A percentile compares a stretch with the other conserved stretches of the same genome.
phyloP scores from a whole-genome alignment of 176 grass and related monocot genomes.

The Aegilops longissima region DNA sequence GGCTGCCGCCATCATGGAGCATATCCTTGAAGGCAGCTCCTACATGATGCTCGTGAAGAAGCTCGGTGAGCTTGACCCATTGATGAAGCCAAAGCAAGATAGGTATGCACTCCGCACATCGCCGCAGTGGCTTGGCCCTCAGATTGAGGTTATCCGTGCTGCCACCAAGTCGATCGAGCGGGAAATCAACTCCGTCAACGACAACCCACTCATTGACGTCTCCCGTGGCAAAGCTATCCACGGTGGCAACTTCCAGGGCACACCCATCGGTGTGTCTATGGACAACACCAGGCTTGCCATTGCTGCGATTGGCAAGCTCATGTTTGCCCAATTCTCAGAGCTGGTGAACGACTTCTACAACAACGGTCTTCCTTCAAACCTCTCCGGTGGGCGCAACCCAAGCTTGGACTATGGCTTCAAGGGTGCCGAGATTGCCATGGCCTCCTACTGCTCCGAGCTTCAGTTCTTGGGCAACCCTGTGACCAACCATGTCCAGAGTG shows the following conservation, averaged over 20 bases:
- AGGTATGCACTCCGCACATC: constrained; percentile 93
- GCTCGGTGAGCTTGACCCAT: constrained; percentile 59
- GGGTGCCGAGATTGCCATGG: too few species aligned
- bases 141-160: constrained; percentile 81
- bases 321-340: constrained; percentile 92
- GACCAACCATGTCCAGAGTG: too few species aligned
- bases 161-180: constrained; percentile 72
- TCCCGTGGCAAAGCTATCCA: constrained; percentile 72
- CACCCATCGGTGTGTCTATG: constrained; percentile 91
- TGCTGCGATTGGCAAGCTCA: constrained; percentile 83
- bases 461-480: too few species aligned
- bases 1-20: constrained; percentile 85
- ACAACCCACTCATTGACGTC: constrained; percentile 88
- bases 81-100: constrained; percentile 96
- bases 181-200: constrained; percentile 90
- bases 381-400: too few species aligned
- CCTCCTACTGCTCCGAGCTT: too few species aligned
- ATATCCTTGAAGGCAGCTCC: constrained; percentile 65
- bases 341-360: constrained; percentile 16
- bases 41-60: constrained; percentile 69
- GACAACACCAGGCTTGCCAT: constrained; percentile 86
- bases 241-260: constrained; percentile 91
- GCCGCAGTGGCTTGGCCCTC: constrained; percentile 87
- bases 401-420: too few species aligned
- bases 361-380: too few species aligned